A percentile compares a stretch with the other conserved stretches of the same genome.
Conservation (phyloP, 768 basidiomycete genomes). For the Boletus insuetus region DNA sequence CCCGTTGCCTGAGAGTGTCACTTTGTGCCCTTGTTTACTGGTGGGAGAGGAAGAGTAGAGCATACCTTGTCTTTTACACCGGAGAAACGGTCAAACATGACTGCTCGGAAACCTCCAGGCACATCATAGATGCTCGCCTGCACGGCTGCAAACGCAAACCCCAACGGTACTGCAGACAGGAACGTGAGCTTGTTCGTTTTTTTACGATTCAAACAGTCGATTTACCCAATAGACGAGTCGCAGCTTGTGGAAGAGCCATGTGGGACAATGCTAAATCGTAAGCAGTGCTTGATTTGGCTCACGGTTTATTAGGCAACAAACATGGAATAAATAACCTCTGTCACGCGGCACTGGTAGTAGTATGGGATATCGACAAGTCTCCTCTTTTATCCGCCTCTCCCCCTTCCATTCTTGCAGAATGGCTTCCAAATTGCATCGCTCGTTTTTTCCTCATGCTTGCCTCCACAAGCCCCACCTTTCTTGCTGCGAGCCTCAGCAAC, state of each 20-base stretch:
- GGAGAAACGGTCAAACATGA: constrained; percentile 97
- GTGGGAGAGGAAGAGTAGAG: background rate
- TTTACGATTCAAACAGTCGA: background rate
- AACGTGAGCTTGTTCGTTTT: constrained; percentile 10
- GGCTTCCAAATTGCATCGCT: constrained; percentile 96
- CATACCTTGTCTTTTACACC: constrained; percentile 81
- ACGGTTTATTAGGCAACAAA: constrained; percentile 14
- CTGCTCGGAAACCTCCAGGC: constrained; percentile 89
- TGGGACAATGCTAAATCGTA: background rate
- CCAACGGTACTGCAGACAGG: constrained; percentile 31
- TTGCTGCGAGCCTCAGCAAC: constrained; percentile 69
- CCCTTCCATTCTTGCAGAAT: constrained; percentile 77
- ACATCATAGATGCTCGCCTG: constrained; percentile 67
- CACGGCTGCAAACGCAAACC: constrained; percentile 40
- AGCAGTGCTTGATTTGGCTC: background rate
- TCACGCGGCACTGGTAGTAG: no score
- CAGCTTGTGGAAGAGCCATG: constrained; percentile 54
- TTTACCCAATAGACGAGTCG: constrained; percentile 50
- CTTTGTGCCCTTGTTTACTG: background rate
- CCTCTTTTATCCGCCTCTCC: constrained; percentile 54
- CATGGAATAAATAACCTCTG: constrained; percentile 22
- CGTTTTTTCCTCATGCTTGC: constrained; percentile 80
- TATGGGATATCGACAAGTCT: constrained; percentile 33
- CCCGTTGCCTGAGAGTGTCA: constrained; percentile 61
- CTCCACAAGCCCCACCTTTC: constrained; percentile 69